phyloP scores from a whole-genome alignment of 768 basidiomycete genomes.

The Termitomyces sp. region DNA sequence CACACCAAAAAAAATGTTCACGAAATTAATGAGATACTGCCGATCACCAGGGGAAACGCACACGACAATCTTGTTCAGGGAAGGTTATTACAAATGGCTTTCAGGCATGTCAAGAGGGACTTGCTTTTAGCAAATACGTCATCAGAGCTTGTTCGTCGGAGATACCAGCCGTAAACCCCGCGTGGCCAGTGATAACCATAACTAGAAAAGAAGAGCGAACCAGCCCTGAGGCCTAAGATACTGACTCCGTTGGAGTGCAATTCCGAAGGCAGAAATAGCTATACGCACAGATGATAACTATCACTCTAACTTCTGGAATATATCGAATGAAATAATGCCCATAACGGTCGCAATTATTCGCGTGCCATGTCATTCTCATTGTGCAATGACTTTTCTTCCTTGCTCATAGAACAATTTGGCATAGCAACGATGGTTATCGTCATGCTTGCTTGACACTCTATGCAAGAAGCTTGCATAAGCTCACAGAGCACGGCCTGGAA shows the following conservation, averaged over 20 bases:
- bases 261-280: neutral
- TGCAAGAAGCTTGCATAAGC: conserved; percentile 13
- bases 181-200: conserved; percentile 30
- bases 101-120: neutral
- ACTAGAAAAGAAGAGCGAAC: conserved; percentile 32
- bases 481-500: conserved; percentile 11
- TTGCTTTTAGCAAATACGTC: conserved; percentile 19
- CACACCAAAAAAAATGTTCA: conserved; percentile 15
- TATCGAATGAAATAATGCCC: conserved; percentile 15
- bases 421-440: conserved; percentile 7
- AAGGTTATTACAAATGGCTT: neutral
- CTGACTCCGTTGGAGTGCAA: neutral
- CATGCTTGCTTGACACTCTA: conserved; percentile 19
- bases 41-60: neutral
- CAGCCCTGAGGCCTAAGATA: conserved; percentile 35
- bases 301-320: conserved; percentile 21
- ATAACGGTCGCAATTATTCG: conserved; percentile 20
- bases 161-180: conserved; percentile 32
- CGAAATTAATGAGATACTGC: neutral
- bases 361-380: neutral
- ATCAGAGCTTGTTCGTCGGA: neutral
- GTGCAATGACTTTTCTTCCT: neutral
- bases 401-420: conserved; percentile 14
- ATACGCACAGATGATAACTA: conserved; percentile 16
- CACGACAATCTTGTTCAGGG: conserved; percentile 19